Evolutionary conservation across 176 grass and related monocot genomes (phyloP), one percentile per base, ranked within the genome.

Genomic region (Aechmea fasciata): DNA sequence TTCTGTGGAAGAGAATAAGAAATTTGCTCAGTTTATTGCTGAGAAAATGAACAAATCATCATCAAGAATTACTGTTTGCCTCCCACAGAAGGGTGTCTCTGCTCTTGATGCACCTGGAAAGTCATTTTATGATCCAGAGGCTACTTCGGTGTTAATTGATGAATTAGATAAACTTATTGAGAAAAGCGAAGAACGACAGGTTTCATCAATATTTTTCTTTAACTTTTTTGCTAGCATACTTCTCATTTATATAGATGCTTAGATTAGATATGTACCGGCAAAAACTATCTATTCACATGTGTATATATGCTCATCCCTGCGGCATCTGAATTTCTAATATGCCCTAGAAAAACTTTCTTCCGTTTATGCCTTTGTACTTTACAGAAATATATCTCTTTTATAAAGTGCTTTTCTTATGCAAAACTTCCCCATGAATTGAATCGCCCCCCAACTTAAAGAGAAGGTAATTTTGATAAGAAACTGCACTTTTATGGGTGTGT

Each of bases 51-150:
- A 96, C 73, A 96, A 81, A 82, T 91, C 79, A 73, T 89, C 74
- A 9, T 91, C 88, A 51, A 81, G 69, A 76, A 71, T 92, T 67
- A 81, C 51, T 52, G 64, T 91, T 77, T 92, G 78, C 66, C 73
- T 92, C 62, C 93, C 93, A 23, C 83, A 87, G 51, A 92, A 92
- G 68, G 88, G 93, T 51, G 54, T 92, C 52, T 96, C 93, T 76
- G 83, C 93, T 65, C 67, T 96, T 49, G 88, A 96, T 92, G 83
- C 84, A 50, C 83, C 78, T 73, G 89, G 81, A 77, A 92, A 87
- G 81, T 79, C 93, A 81, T 96, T 96, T 83, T 89, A 96, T 85
- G 83, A 87, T 83, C 93, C 67, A 1, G 93, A 92, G 50, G 83
- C 88, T 61, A 89, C 93, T 64, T 81, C 73, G 20, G 71, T 72